Conservation (phyloP, 2,329 filamentous ascomycete species). For the Fusarium sp. region DNA sequence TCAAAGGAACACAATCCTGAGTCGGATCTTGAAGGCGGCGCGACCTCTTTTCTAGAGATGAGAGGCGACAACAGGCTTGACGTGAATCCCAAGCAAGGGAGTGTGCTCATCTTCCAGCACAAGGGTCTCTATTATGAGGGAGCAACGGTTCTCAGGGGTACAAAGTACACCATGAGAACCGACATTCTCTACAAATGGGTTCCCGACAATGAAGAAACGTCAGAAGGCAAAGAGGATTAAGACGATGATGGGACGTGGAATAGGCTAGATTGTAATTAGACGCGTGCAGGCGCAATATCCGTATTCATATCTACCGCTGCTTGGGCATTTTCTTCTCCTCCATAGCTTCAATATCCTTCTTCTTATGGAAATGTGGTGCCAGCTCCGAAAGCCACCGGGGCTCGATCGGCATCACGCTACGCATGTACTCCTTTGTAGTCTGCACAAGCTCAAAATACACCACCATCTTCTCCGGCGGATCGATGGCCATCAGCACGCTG, state of each 20-base stretch:
- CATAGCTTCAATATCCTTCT: conserved; percentile 85
- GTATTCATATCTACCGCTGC: conserved; percentile 37
- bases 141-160: conserved; percentile 61
- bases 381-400: conserved; percentile 88
- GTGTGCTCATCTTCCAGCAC: conserved; percentile 73
- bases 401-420: conserved; percentile 86
- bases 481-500: conserved; percentile 80
- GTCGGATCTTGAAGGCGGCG: conserved; percentile 60
- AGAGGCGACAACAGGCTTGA: conserved; percentile 59
- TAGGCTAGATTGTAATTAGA: conserved; percentile 8
- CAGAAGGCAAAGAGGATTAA: neutral
- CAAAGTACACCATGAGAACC: conserved; percentile 68
- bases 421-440: conserved; percentile 93
- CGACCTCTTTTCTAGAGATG: conserved; percentile 65
- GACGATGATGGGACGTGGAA: neutral
- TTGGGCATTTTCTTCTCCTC: conserved; percentile 76
- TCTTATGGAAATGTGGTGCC: conserved; percentile 95
- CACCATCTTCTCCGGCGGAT: conserved; percentile 83
- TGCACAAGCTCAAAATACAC: conserved; percentile 88
- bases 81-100: conserved; percentile 66
- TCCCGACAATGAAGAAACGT: conserved; percentile 8
- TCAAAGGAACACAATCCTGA: conserved; percentile 35
- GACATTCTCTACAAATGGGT: conserved; percentile 64
- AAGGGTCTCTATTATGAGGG: conserved; percentile 63
- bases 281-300: conserved; percentile 2